A percentile compares a stretch with the other conserved stretches of the same genome.
phyloP scores from a whole-genome alignment of 2,329 filamentous ascomycete species.

The Boeremia exigua region DNA sequence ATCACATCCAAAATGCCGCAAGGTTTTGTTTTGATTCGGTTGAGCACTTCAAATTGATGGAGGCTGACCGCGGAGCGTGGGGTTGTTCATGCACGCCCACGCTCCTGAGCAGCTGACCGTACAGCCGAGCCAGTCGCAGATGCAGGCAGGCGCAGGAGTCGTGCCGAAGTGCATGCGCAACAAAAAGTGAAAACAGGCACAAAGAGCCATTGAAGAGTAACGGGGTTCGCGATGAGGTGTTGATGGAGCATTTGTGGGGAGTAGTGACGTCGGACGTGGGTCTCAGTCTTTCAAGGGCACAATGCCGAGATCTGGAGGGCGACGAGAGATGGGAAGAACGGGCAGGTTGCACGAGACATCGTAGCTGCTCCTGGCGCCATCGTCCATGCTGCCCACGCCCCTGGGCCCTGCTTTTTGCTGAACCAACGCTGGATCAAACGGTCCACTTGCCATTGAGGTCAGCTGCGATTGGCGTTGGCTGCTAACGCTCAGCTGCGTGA shows the following conservation, averaged over 20 bases:
- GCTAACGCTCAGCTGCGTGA: conserved; percentile 1
- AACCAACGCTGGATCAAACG: background rate
- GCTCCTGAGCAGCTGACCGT: conserved; percentile 14
- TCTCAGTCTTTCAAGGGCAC: background rate
- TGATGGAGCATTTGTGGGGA: conserved; percentile 5
- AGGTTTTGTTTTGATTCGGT: too few relatives aligned
- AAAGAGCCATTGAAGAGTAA: conserved; percentile 23
- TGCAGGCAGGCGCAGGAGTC: background rate
- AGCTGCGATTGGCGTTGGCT: conserved; percentile 11
- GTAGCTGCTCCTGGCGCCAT: conserved; percentile 10
- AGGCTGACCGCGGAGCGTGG: background rate
- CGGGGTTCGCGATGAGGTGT: conserved; percentile 1
- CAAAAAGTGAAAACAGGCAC: conserved; percentile 15
- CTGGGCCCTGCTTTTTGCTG: conserved; percentile 2
- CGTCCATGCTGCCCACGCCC: background rate
- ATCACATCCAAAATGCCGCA: too few relatives aligned
- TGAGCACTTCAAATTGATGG: background rate
- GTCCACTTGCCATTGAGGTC: conserved; percentile 6
- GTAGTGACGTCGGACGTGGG: conserved; percentile 12
- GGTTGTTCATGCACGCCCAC: conserved; percentile 13
- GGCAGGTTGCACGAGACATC: conserved; percentile 15
- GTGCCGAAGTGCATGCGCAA: conserved; percentile 17
- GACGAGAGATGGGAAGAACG: background rate
- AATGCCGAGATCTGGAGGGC: background rate
- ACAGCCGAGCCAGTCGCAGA: conserved; percentile 28